Conservation (phyloP, 2,329 filamentous ascomycete species). For the Neofusicoccum kwambonambiense region DNA sequence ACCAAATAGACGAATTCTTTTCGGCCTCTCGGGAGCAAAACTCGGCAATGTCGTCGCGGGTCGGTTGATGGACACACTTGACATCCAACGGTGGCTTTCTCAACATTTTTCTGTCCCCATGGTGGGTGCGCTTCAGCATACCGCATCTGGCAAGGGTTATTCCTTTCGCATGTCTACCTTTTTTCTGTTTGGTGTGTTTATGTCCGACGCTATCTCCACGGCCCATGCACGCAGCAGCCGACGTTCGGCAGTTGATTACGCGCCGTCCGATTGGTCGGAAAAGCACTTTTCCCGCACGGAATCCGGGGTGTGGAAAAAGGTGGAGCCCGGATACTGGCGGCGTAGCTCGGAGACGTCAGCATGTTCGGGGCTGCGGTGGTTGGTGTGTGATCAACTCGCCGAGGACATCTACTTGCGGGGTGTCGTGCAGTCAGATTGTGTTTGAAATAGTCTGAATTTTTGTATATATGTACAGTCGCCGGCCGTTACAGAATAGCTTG, state of each 20-base stretch:
- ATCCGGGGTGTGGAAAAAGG: not conserved
- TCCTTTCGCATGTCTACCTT: not conserved
- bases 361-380: not conserved
- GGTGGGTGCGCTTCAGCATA: not conserved
- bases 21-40: not conserved
- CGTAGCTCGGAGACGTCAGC: not conserved
- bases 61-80: not conserved
- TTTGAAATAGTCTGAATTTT: too few species aligned
- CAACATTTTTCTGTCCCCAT: not conserved
- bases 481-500: not conserved
- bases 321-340: conserved; percentile 1
- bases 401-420: too few species aligned
- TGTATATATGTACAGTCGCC: too few species aligned
- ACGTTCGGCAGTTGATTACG: conserved; percentile 10
- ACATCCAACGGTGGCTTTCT: not conserved
- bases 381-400: not conserved
- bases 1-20: not conserved
- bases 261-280: not conserved
- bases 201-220: not conserved
- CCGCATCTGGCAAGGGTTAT: not conserved
- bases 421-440: too few species aligned
- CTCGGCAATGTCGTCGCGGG: not conserved
- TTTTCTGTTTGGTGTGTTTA: not conserved
- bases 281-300: not conserved
- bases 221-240: not conserved